A percentile compares a stretch with the other conserved stretches of the same genome.
phyloP scores from a whole-genome alignment of 371 early-diverging fungal genomes.

The Rhizopus microsporus region DNA sequence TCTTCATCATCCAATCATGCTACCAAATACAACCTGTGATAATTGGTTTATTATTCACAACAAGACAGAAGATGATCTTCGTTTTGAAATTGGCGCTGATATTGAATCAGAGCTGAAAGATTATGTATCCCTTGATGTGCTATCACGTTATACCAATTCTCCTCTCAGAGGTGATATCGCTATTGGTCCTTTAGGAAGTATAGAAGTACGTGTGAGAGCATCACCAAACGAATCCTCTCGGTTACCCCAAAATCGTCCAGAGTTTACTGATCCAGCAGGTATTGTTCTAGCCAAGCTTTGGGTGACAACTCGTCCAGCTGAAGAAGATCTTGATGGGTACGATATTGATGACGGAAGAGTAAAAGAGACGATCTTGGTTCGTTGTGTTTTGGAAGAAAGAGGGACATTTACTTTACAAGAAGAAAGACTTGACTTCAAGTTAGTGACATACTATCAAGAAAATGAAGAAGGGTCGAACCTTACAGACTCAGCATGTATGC shows the following conservation, averaged over 20 bases:
- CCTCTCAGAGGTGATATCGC: slow-evolving; percentile 75
- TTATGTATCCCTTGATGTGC: slow-evolving; percentile 68
- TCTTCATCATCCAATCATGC: slow-evolving; percentile 65
- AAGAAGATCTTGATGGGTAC: slow-evolving; percentile 15
- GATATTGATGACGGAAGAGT: slow-evolving; percentile 26
- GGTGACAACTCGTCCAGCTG: slow-evolving; percentile 56
- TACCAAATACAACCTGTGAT: slow-evolving; percentile 68
- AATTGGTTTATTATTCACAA: slow-evolving; percentile 84
- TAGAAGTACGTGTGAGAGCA: slow-evolving; percentile 79
- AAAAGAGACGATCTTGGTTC: slow-evolving; percentile 68
- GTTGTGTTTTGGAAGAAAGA: slow-evolving; percentile 67
- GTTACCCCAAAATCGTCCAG: slow-evolving; percentile 53
- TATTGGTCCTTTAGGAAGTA: slow-evolving; percentile 65
- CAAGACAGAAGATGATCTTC: slow-evolving; percentile 72
- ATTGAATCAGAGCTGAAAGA: slow-evolving; percentile 61
- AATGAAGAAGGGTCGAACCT: slow-evolving; percentile 35
- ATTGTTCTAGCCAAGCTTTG: slow-evolving; percentile 60
- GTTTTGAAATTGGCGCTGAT: slow-evolving; percentile 75
- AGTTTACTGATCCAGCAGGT: slow-evolving; percentile 62
- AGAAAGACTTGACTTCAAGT: slow-evolving; percentile 63
- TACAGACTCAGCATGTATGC: slow-evolving; percentile 33
- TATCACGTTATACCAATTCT: slow-evolving; percentile 84
- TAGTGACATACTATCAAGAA: slow-evolving; percentile 49
- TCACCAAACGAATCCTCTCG: slow-evolving; percentile 64
- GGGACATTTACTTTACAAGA: slow-evolving; percentile 68